These are phyloP conservation scores for Chrysoporthe austroafricana DNA, from an alignment of 2,329 filamentous ascomycete genomes.

Conservation along the genomic window DNA sequence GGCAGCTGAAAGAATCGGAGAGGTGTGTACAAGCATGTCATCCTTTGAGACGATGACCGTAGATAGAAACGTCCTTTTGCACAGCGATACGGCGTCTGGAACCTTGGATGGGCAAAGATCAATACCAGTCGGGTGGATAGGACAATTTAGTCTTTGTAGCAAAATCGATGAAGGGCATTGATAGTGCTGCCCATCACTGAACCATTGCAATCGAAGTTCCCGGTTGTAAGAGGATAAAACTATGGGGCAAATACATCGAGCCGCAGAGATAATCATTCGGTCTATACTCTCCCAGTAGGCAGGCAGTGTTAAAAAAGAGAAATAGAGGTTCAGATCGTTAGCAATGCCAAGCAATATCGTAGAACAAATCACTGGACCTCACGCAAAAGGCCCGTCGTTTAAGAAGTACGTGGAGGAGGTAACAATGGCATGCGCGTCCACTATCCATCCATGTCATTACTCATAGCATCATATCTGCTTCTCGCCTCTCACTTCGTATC, in stretches of 20 bases:
- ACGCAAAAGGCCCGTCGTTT: neutral
- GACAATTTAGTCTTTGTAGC: neutral
- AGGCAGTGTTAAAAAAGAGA: no score
- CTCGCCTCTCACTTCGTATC: no score
- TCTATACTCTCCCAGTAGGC: no score
- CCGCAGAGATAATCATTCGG: neutral
- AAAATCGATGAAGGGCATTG: neutral
- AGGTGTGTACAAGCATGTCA: neutral
- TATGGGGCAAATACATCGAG: neutral
- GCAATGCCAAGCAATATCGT: neutral
- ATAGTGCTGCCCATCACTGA: neutral
- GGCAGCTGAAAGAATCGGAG: neutral
- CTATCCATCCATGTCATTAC: neutral
- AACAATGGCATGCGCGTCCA: neutral
- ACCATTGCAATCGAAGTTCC: neutral
- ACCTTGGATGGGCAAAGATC: neutral
- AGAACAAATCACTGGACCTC: neutral
- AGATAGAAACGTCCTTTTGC: neutral
- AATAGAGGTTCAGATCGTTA: no score
- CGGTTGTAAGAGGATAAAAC: neutral
- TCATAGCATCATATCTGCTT: slow-evolving; percentile 1
- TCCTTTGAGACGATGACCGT: slow-evolving; percentile 5
- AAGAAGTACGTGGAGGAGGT: neutral
- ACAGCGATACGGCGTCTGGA: slow-evolving; percentile 19
- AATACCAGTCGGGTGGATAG: neutral